These are phyloP conservation scores for Taiozyma sp. DNA, from an alignment of 1,139 yeast genomes.

Conservation along the genomic window DNA sequence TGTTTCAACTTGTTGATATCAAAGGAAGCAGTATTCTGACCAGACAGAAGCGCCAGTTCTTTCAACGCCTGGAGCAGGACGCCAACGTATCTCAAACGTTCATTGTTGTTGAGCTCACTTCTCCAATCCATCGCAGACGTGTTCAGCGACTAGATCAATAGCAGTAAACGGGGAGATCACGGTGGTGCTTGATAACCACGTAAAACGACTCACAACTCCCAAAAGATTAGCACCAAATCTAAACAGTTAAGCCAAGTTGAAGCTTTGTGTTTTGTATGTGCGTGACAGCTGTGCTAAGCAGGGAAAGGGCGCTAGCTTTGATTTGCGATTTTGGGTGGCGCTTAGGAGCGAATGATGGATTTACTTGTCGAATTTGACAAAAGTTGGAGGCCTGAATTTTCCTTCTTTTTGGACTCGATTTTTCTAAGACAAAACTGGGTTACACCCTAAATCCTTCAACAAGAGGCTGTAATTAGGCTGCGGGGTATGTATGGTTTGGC, in stretches of 20 bases:
- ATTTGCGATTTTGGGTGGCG: neutral
- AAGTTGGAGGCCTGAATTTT: neutral
- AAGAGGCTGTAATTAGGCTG: neutral
- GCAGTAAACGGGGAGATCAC: neutral
- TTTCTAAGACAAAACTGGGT: neutral
- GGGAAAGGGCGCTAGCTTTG: neutral
- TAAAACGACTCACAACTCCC: neutral
- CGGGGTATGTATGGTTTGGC: no score
- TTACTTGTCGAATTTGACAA: neutral
- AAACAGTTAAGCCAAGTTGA: neutral
- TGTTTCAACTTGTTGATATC: slow-evolving; percentile 19
- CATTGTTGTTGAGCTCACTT: slow-evolving; percentile 16
- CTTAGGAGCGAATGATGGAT: neutral
- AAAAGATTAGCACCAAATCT: neutral
- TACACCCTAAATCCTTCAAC: neutral
- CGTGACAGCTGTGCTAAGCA: neutral
- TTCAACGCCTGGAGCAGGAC: slow-evolving; percentile 19
- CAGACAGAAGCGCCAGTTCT: slow-evolving; percentile 18
- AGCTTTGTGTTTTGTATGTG: neutral
- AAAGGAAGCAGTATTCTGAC: slow-evolving; percentile 11
- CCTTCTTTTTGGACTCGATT: neutral
- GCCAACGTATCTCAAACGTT: slow-evolving; percentile 20
- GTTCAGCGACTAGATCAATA: neutral
- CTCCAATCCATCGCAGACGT: slow-evolving; percentile 22
- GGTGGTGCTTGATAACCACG: neutral